Conservation (phyloP, 2,329 filamentous ascomycete species). For the Ophiostoma piceae region DNA sequence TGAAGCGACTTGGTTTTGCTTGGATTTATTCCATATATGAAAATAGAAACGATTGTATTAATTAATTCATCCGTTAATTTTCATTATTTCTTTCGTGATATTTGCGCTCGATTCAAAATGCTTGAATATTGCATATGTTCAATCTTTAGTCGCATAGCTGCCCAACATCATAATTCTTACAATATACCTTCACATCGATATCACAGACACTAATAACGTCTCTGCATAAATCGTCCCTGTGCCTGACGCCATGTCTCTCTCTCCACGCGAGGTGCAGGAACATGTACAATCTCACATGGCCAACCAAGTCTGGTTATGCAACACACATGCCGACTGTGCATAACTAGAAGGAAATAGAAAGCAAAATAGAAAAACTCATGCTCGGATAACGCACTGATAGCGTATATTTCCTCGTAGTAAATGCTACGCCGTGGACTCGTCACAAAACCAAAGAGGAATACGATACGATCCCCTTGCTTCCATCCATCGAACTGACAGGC, state of each 20-base stretch:
- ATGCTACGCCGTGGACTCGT: no score
- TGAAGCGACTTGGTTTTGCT: no score
- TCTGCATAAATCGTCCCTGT: not conserved
- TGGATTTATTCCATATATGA: no score
- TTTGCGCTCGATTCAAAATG: no score
- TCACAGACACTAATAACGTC: no score
- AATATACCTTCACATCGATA: not conserved
- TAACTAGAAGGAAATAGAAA: not conserved
- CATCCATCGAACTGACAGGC: not conserved
- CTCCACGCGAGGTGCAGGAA: slow-evolving; percentile 16
- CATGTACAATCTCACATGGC: slow-evolving; percentile 10
- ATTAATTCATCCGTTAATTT: no score
- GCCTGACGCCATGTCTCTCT: slow-evolving; percentile 11
- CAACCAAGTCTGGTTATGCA: not conserved
- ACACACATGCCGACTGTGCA: slow-evolving; percentile 14
- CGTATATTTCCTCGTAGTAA: no score
- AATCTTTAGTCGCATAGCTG: not conserved
- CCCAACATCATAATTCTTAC: no score
- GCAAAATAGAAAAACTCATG: not conserved
- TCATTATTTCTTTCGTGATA: no score
- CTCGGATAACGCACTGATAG: no score
- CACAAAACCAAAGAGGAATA: not conserved
- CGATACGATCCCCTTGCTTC: not conserved
- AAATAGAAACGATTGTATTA: no score
- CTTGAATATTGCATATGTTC: no score